Evolutionary conservation across 805 yeast genomes (phyloP).

Genomic region (Yamadazyma sp.): DNA sequence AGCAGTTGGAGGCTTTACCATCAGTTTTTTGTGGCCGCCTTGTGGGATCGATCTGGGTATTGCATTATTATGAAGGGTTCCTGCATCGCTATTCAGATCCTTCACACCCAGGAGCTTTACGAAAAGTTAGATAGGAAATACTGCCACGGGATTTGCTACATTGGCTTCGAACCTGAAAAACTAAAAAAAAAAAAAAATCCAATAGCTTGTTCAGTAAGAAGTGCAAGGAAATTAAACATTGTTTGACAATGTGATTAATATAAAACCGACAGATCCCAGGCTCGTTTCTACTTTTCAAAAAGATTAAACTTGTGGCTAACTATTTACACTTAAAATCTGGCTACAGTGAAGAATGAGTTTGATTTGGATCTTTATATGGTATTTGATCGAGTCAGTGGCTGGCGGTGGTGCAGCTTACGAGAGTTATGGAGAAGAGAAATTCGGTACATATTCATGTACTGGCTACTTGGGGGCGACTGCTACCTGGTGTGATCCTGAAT

Average conservation of each 20-base stretch:
- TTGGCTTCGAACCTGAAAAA: neutral
- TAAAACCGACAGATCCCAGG: neutral
- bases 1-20: too few species aligned
- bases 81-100: neutral
- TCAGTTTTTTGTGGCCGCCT: too few species aligned
- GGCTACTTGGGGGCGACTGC: slow-evolving; percentile 1
- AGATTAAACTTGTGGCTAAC: too few species aligned
- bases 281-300: neutral
- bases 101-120: slow-evolving; percentile 1
- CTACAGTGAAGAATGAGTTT: too few species aligned
- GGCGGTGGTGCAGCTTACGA: slow-evolving; percentile 2
- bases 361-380: neutral
- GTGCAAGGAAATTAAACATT: too few species aligned
- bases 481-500: slow-evolving; percentile 10
- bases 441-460: neutral
- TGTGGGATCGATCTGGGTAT: too few species aligned
- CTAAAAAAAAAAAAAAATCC: neutral
- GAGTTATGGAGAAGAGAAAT: neutral
- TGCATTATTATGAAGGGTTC: too few species aligned
- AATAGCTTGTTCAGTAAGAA: too few species aligned
- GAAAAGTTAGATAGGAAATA: neutral
- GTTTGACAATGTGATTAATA: neutral
- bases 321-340: too few species aligned
- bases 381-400: neutral
- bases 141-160: slow-evolving; percentile 1